Conservation (phyloP, 441 rosid genomes). For the Brassica balearica region DNA sequence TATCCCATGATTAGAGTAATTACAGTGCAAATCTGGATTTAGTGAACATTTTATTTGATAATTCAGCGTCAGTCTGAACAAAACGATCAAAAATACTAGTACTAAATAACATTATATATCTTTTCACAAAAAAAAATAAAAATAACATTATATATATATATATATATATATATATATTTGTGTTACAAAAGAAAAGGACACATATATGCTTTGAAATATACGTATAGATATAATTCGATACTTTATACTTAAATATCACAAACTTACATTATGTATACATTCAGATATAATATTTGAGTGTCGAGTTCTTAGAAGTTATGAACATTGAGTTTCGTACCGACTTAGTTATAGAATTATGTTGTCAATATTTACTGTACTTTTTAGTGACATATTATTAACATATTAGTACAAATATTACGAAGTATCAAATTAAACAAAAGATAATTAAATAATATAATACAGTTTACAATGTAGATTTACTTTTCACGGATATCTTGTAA, state of each 20-base stretch:
- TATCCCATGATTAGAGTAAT: background rate
- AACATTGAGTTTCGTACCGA: background rate
- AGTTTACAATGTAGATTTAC: slow-evolving; percentile 4
- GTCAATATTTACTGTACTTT: background rate
- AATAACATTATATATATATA: too few relatives aligned
- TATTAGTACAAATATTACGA: background rate
- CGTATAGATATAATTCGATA: too few relatives aligned
- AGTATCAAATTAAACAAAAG: background rate
- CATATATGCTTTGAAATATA: too few relatives aligned
- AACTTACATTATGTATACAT: too few relatives aligned
- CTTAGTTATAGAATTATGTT: background rate
- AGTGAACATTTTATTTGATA: background rate
- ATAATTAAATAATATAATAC: background rate
- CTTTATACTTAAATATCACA: too few relatives aligned
- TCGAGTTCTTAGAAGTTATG: background rate
- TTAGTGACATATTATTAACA: too few relatives aligned
- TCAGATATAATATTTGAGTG: background rate
- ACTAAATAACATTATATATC: background rate
- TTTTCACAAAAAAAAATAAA: too few relatives aligned
- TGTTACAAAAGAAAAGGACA: too few relatives aligned
- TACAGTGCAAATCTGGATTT: background rate
- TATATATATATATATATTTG: too few relatives aligned
- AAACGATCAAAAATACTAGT: background rate
- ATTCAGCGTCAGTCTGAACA: background rate
- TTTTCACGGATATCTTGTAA: slow-evolving; percentile 11